Evolutionary conservation across 108 stramenopile genomes (phyloP).

Genomic region (Skeletonema grethae): DNA sequence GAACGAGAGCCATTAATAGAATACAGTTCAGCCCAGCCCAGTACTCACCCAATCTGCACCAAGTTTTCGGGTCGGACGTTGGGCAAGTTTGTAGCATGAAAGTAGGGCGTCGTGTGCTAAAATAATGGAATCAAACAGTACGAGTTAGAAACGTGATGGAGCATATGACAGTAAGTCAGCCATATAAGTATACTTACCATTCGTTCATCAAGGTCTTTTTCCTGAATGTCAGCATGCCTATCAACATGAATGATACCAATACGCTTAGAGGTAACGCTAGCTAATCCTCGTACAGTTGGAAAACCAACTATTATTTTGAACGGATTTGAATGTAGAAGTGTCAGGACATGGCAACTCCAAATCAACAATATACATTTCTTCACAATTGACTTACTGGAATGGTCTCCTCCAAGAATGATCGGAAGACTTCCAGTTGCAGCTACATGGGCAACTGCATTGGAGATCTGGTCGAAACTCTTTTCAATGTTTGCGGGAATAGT

Average conservation of each 20-base stretch:
- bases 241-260: conserved; percentile 90
- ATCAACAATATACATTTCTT: no score
- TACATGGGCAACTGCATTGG: conserved; percentile 81
- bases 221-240: conserved; percentile 89
- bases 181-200: conserved; percentile 20
- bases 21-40: no score
- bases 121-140: no score
- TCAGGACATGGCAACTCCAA: neutral
- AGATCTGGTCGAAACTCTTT: conserved; percentile 86
- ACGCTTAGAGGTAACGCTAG: conserved; percentile 75
- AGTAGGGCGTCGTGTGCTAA: conserved; percentile 85
- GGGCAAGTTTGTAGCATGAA: conserved; percentile 87
- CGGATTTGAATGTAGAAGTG: conserved; percentile 43
- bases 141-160: no score
- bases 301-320: no score
- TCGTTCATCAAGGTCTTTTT: conserved; percentile 81
- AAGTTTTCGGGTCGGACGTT: conserved; percentile 82
- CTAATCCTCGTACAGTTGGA: conserved; percentile 80
- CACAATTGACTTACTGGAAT: neutral
- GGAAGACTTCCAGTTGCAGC: conserved; percentile 73
- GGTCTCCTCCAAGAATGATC: conserved; percentile 72
- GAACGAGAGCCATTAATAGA: no score
- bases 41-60: conserved; percentile 64
- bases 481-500: conserved; percentile 88
- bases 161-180: no score